Percentiles rank a stretch among this genome's conserved stretches.
Conservation (phyloP, 2,329 filamentous ascomycete species). For the Cladosporium sphaerospermum region DNA sequence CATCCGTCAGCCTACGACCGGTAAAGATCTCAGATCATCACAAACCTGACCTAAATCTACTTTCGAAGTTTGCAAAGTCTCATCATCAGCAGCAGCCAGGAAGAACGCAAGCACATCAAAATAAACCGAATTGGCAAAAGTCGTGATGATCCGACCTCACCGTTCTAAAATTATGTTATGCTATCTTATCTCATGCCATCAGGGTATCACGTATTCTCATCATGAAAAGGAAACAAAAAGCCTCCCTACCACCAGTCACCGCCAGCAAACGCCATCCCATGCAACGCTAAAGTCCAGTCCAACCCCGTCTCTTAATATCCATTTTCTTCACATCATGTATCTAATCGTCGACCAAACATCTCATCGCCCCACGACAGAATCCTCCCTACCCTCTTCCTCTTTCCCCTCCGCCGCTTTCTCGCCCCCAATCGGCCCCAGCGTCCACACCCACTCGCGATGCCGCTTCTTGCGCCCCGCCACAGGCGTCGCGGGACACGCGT, state of each 20-base stretch:
- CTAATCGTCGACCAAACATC: neutral
- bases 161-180: too few species aligned
- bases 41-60: too few species aligned
- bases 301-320: neutral
- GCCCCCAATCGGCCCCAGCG: slow-evolving; percentile 38
- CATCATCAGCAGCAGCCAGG: too few species aligned
- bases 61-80: too few species aligned
- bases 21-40: too few species aligned
- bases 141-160: too few species aligned
- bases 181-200: neutral
- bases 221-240: too few species aligned
- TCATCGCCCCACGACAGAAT: neutral
- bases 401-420: neutral
- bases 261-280: neutral
- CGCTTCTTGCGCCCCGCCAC: slow-evolving; percentile 48
- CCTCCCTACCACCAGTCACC: too few species aligned
- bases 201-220: slow-evolving; percentile 1
- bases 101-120: too few species aligned
- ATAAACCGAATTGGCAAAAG: too few species aligned
- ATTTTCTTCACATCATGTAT: neutral
- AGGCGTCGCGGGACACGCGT: slow-evolving; percentile 47
- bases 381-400: neutral
- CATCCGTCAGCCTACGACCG: too few species aligned
- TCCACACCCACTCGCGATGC: slow-evolving; percentile 53
- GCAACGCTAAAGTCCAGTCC: slow-evolving; percentile 2